Conservation (phyloP, 2,329 filamentous ascomycete genomes). For the Colletotrichum tropicale region DNA sequence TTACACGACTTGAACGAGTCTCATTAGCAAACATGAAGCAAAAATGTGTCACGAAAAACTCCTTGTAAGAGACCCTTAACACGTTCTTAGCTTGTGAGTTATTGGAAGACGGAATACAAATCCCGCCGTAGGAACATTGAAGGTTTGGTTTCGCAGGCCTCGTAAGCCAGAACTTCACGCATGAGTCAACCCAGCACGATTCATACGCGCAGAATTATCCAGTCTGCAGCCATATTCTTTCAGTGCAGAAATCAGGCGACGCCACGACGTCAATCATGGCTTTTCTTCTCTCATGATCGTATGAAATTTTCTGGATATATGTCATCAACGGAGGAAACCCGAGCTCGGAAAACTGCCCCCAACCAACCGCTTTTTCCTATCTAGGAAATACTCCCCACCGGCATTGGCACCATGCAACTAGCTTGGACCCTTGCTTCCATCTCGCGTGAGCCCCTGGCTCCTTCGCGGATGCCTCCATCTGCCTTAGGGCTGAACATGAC, state of each 20-base stretch:
- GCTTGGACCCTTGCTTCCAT: neutral
- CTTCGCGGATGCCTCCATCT: neutral
- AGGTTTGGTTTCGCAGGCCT: neutral
- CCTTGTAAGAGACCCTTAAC: neutral
- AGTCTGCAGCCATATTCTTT: neutral
- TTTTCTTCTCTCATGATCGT: neutral
- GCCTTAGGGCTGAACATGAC: neutral
- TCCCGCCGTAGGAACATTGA: neutral
- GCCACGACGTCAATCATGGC: neutral
- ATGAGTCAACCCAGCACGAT: neutral
- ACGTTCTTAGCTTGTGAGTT: accelerated
- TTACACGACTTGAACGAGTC: neutral
- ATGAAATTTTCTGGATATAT: neutral
- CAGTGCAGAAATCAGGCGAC: neutral
- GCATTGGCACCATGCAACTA: neutral
- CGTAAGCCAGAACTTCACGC: neutral
- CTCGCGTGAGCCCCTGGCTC: neutral
- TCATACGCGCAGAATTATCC: neutral
- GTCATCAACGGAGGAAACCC: neutral
- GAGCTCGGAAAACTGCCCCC: neutral
- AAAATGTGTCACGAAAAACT: neutral
- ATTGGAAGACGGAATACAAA: neutral
- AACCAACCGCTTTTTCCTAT: neutral
- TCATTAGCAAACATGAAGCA: neutral
- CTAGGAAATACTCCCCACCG: neutral